Conservation (phyloP, 2,329 filamentous ascomycete species). For the Didymella pomorum region DNA sequence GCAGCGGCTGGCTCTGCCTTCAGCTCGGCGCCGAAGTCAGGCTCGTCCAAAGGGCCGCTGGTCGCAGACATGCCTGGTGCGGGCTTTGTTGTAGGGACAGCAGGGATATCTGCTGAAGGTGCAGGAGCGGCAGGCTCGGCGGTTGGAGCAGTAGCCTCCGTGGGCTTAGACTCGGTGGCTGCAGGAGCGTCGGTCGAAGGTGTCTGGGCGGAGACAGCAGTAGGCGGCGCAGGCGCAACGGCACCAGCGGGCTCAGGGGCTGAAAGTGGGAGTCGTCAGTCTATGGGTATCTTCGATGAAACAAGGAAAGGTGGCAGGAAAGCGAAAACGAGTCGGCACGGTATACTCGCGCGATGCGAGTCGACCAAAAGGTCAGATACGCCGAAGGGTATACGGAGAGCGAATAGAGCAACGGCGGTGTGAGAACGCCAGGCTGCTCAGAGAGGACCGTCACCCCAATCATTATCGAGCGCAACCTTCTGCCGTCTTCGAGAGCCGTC, state of each 20-base stretch:
- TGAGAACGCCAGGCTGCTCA: slow-evolving; percentile 3
- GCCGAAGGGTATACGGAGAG: not conserved
- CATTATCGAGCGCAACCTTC: slow-evolving; percentile 27
- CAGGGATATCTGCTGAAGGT: slow-evolving; percentile 16
- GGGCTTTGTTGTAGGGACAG: slow-evolving; percentile 36
- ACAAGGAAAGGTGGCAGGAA: slow-evolving; percentile 22
- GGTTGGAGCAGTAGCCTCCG: slow-evolving; percentile 16
- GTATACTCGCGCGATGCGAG: not conserved
- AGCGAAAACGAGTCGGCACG: not conserved
- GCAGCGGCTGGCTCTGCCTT: slow-evolving; percentile 30
- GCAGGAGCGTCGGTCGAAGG: slow-evolving; percentile 28
- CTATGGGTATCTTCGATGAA: slow-evolving; percentile 28
- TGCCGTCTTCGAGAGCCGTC: slow-evolving; percentile 35
- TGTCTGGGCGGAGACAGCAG: slow-evolving; percentile 37
- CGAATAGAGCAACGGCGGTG: not conserved
- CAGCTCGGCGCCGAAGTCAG: slow-evolving; percentile 36
- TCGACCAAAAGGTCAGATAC: not conserved
- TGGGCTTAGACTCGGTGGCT: slow-evolving; percentile 30
- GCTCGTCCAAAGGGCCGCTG: slow-evolving; percentile 49
- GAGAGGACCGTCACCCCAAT: slow-evolving; percentile 20
- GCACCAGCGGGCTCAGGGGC: slow-evolving; percentile 47
- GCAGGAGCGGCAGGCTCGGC: slow-evolving; percentile 19
- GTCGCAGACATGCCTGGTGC: slow-evolving; percentile 52
- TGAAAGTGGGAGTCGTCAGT: slow-evolving; percentile 36
- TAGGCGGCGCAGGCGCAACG: slow-evolving; percentile 40